These are phyloP conservation scores for Malassezia nana DNA, from an alignment of 1,284 basidiomycete genomes.

Conservation along the genomic window DNA sequence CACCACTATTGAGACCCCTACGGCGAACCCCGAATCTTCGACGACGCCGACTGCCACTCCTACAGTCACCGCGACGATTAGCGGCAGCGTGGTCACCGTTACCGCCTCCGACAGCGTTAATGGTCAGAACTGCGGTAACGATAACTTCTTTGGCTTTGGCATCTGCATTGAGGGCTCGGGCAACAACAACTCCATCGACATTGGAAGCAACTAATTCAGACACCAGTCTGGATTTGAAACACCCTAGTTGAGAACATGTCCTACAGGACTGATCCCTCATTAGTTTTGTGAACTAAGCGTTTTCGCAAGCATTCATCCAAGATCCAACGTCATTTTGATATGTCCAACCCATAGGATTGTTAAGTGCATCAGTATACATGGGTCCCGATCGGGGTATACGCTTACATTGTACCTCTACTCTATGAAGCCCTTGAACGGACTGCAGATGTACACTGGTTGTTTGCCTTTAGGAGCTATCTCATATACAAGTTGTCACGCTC, in stretches of 20 bases:
- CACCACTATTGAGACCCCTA: neutral
- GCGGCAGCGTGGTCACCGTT: neutral
- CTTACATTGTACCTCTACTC: too few relatives aligned
- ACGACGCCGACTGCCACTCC: neutral
- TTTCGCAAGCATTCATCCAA: too few relatives aligned
- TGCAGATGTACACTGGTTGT: too few relatives aligned
- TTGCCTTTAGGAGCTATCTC: too few relatives aligned
- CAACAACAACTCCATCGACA: neutral
- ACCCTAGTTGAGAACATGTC: neutral
- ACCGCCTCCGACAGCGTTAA: neutral
- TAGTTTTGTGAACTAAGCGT: neutral
- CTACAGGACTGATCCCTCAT: neutral
- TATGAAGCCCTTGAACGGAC: too few relatives aligned
- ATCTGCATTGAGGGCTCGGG: neutral
- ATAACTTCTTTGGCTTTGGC: neutral
- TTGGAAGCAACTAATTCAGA: neutral
- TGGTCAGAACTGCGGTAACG: neutral
- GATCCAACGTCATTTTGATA: too few relatives aligned
- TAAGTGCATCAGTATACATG: too few relatives aligned
- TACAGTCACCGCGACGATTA: neutral
- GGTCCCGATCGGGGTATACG: too few relatives aligned
- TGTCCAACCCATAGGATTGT: too few relatives aligned
- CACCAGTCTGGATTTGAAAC: neutral
- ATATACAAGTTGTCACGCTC: too few relatives aligned
- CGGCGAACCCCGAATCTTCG: neutral